Percentiles rank a stretch among this genome's conserved stretches.
Conservation (phyloP, 2,329 filamentous ascomycete species). For the Pyrenochaeta sp. region DNA sequence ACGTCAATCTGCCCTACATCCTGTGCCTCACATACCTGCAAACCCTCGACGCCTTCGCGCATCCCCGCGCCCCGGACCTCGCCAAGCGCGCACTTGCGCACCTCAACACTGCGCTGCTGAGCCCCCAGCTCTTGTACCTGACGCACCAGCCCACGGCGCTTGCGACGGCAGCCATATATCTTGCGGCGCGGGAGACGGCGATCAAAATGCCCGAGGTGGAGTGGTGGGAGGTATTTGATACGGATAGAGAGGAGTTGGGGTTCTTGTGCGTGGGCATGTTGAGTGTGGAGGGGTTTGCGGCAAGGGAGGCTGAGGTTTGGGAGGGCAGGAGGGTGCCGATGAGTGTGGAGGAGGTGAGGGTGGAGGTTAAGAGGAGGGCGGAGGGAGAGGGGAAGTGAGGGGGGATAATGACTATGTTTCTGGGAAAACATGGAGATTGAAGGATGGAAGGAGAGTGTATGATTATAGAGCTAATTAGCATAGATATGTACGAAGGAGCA, state of each 20-base stretch:
- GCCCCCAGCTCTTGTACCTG: slow-evolving; percentile 86
- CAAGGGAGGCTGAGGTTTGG: slow-evolving; percentile 65
- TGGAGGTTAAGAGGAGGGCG: slow-evolving; percentile 64
- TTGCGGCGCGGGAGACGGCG: slow-evolving; percentile 78
- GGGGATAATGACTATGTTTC: not conserved
- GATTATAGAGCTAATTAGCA: too few species aligned
- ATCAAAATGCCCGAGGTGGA: slow-evolving; percentile 81
- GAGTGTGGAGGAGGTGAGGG: slow-evolving; percentile 64
- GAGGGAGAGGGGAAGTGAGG: slow-evolving; percentile 13
- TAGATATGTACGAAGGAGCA: too few species aligned
- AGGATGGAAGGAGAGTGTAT: too few species aligned
- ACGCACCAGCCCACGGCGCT: slow-evolving; percentile 89
- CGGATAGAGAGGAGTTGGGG: slow-evolving; percentile 90
- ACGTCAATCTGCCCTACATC: slow-evolving; percentile 84
- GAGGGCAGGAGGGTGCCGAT: slow-evolving; percentile 62
- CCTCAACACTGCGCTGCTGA: slow-evolving; percentile 85
- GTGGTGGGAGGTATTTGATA: slow-evolving; percentile 99
- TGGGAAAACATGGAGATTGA: too few species aligned
- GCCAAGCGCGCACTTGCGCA: slow-evolving; percentile 74
- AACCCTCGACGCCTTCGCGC: slow-evolving; percentile 73
- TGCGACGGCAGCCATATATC: slow-evolving; percentile 88
- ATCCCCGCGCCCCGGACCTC: slow-evolving; percentile 58
- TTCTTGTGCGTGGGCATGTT: slow-evolving; percentile 87
- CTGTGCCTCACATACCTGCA: slow-evolving; percentile 93
- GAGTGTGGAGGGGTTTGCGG: slow-evolving; percentile 76